Evolutionary conservation across 106 monocot genomes (phyloP).

Genomic region (Allium fistulosum): DNA sequence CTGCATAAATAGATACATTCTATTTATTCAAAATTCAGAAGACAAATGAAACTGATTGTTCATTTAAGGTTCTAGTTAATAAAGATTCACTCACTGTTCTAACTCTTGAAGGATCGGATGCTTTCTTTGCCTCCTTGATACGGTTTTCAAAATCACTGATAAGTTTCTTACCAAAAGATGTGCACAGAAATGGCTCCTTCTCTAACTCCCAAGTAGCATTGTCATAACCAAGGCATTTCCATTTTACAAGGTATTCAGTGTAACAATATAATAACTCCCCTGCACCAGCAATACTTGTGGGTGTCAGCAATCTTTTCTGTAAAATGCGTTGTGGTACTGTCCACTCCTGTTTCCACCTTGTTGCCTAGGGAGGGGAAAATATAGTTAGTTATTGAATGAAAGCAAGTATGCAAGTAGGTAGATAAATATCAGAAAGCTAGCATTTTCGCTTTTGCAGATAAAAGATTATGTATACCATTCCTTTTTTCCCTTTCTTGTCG

Average conservation of each 20-base stretch:
- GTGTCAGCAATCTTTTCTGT: conserved; percentile 47
- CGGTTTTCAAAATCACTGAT: conserved; percentile 49
- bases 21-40: neutral
- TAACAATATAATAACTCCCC: conserved; percentile 17
- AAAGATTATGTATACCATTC: conserved; percentile 33
- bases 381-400: neutral
- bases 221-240: conserved; percentile 76
- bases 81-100: conserved; percentile 1
- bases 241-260: conserved; percentile 81
- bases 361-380: conserved; percentile 16
- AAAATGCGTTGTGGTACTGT: conserved; percentile 58
- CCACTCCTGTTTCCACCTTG: conserved; percentile 75
- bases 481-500: conserved; percentile 34
- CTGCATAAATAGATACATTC: conserved; percentile 12
- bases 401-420: neutral
- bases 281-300: conserved; percentile 25
- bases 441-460: neutral
- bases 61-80: neutral
- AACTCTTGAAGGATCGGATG: conserved; percentile 19
- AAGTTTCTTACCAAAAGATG: conserved; percentile 31
- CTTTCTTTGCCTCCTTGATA: conserved; percentile 25
- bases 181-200: conserved; percentile 37
- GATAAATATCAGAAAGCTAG: neutral
- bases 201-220: conserved; percentile 85
- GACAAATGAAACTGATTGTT: neutral